Conservation (phyloP, 192 early-diverging fungal species). For the Paraglomus brasilianum region DNA sequence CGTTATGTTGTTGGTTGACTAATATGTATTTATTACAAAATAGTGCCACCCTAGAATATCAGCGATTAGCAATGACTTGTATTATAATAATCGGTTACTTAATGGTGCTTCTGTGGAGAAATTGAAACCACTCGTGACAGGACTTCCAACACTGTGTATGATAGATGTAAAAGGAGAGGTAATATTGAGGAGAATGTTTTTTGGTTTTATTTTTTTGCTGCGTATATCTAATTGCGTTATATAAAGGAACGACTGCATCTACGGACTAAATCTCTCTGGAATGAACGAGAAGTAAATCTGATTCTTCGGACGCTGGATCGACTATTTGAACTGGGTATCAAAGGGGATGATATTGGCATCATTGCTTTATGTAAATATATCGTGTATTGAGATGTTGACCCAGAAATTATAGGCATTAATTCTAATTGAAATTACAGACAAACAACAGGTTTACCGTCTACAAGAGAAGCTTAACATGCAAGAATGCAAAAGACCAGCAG, state of each 20-base stretch:
- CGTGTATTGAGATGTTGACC: not conserved
- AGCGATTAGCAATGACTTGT: conserved; percentile 58
- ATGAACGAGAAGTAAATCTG: conserved; percentile 51
- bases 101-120: conserved; percentile 44
- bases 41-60: conserved; percentile 67
- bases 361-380: conserved; percentile 72
- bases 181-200: too few relatives aligned
- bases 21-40: not conserved
- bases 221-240: too few relatives aligned
- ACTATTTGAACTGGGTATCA: conserved; percentile 46
- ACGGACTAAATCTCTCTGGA: conserved; percentile 54
- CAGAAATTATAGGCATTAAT: not conserved
- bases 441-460: not conserved
- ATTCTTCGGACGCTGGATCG: conserved; percentile 42
- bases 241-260: too few relatives aligned
- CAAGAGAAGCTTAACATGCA: not conserved
- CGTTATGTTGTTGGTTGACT: not conserved
- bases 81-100: conserved; percentile 54
- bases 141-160: conserved; percentile 55
- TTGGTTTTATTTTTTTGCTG: too few relatives aligned
- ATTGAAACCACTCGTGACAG: conserved; percentile 44
- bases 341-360: conserved; percentile 57
- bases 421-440: not conserved
- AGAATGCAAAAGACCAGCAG: conserved; percentile 53
- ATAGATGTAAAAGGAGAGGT: conserved; percentile 58